Conservation (phyloP, 306 rosid genomes). For the Vicia sativa region DNA sequence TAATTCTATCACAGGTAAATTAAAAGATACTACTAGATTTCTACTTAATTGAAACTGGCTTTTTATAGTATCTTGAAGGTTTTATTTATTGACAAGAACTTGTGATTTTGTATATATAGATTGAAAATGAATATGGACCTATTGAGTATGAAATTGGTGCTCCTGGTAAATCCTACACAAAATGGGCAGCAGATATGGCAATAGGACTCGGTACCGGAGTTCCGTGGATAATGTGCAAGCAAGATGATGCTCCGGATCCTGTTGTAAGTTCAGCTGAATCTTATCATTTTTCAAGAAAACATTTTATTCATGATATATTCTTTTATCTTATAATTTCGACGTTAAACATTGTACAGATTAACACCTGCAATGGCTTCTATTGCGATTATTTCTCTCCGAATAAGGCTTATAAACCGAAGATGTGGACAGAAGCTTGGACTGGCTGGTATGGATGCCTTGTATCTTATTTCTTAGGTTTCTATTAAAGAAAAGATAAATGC, state of each 20-base stretch:
- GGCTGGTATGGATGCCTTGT: constrained; percentile 68
- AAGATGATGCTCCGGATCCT: constrained; percentile 99
- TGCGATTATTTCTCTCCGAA: constrained; percentile 97
- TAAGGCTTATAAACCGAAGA: constrained; percentile 90
- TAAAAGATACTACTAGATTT: constrained; percentile 7
- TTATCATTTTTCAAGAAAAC: constrained; percentile 1
- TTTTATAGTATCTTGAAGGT: constrained; percentile 12
- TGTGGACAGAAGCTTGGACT: constrained; percentile 99
- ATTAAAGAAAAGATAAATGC: constrained; percentile 24
- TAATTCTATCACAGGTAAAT: constrained; percentile 88
- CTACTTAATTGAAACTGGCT: constrained; percentile 28
- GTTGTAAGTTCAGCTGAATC: constrained; percentile 60
- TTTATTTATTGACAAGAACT: constrained; percentile 19
- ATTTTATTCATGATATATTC: neutral
- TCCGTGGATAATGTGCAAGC: constrained; percentile 99
- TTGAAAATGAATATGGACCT: constrained; percentile 99
- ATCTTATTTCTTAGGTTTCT: constrained; percentile 18
- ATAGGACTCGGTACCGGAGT: constrained; percentile 85
- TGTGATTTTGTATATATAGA: constrained; percentile 58
- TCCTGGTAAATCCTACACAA: constrained; percentile 77
- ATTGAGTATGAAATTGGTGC: constrained; percentile 82
- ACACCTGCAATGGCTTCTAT: constrained; percentile 95
- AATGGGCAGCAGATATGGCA: constrained; percentile 98
- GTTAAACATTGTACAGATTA: constrained; percentile 58
- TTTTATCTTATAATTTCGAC: constrained; percentile 32